Percentiles rank a stretch among this genome's conserved stretches.
These are phyloP conservation scores for Jaltomata sinuosa DNA, from an alignment of 257 asterid species.

Conservation along the genomic window DNA sequence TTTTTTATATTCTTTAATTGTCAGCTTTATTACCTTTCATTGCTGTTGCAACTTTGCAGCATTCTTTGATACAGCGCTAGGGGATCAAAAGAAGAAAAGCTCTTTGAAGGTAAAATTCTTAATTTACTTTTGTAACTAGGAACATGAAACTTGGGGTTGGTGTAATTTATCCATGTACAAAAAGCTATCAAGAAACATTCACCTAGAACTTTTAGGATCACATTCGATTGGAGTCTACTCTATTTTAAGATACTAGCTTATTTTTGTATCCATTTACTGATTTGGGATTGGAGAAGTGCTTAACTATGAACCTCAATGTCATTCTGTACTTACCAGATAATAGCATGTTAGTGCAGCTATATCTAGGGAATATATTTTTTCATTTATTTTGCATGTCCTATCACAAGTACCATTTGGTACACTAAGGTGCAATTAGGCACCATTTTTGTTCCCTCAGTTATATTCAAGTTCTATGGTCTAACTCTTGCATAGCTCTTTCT, in stretches of 20 bases:
- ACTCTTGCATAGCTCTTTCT: neutral
- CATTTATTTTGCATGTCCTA: neutral
- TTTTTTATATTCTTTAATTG: neutral
- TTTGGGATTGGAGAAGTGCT: neutral
- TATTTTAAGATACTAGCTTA: neutral
- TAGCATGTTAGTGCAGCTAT: neutral
- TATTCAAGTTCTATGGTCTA: neutral
- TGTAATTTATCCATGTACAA: neutral
- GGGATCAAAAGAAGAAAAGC: slow-evolving; percentile 38
- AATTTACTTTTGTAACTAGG: neutral
- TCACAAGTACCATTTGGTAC: neutral
- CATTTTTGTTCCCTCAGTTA: neutral
- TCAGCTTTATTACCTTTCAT: neutral
- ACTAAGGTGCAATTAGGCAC: neutral
- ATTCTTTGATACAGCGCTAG: slow-evolving; percentile 51
- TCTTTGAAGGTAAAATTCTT: slow-evolving; percentile 52
- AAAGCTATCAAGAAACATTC: neutral
- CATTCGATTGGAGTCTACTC: neutral
- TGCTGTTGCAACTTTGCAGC: slow-evolving; percentile 42
- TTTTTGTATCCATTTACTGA: neutral
- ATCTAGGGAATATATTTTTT: neutral
- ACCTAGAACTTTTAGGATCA: neutral
- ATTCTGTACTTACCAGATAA: neutral
- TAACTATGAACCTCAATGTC: neutral
- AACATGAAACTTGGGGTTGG: neutral